These are phyloP conservation scores for Verbena officinalis DNA, from an alignment of 257 asterid genomes.

Conservation along the genomic window DNA sequence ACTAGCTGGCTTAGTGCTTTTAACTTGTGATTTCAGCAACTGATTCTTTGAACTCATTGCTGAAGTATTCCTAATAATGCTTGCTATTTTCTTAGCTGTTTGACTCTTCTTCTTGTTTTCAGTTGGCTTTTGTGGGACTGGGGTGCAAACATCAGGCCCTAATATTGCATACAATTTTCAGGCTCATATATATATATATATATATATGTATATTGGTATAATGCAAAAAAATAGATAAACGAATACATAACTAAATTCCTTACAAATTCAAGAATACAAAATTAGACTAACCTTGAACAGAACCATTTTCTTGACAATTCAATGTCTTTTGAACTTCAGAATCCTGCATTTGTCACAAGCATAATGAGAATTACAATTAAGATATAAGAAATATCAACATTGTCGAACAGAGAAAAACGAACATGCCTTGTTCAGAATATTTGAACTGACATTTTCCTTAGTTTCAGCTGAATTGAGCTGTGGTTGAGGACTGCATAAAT, in stretches of 20 bases:
- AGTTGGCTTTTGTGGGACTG: conserved; percentile 50
- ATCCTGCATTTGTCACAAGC: conserved; percentile 28
- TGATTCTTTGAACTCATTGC: conserved; percentile 58
- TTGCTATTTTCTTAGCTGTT: conserved; percentile 68
- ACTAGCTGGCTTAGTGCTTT: conserved; percentile 53
- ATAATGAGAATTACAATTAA: conserved; percentile 20
- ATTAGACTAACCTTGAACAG: conserved; percentile 40
- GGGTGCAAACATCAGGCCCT: conserved; percentile 60
- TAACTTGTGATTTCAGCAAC: conserved; percentile 50
- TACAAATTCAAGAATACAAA: background rate
- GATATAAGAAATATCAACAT: background rate
- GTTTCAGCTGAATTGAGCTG: conserved; percentile 31
- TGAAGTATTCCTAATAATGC: conserved; percentile 65
- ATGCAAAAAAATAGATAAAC: background rate
- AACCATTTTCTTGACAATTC: conserved; percentile 28
- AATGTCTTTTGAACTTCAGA: conserved; percentile 26
- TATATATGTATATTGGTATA: too few species aligned
- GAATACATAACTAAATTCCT: background rate
- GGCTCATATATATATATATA: too few species aligned
- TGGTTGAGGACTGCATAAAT: conserved; percentile 29
- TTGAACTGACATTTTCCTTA: conserved; percentile 32
- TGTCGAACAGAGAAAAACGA: background rate
- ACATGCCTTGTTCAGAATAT: conserved; percentile 27
- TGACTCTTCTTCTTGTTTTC: conserved; percentile 45
- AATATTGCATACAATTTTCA: background rate